These are phyloP conservation scores for Botryosphaeria dothidea DNA, from an alignment of 2,329 filamentous ascomycete genomes.

Conservation along the genomic window DNA sequence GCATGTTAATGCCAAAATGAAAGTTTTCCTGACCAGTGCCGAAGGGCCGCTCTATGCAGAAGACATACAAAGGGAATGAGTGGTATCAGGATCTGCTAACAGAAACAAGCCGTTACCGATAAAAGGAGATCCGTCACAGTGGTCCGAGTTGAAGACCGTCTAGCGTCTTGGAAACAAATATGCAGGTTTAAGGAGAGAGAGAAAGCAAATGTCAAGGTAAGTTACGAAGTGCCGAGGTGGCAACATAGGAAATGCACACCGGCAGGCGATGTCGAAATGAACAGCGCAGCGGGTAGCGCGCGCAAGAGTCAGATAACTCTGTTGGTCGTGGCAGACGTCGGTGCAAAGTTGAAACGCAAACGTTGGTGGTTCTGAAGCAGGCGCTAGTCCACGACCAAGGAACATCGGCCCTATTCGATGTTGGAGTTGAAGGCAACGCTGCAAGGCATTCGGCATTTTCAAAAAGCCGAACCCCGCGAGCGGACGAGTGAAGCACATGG, in stretches of 20 bases:
- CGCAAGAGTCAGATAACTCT: neutral
- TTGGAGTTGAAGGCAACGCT: neutral
- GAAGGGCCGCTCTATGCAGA: neutral
- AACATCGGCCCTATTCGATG: constrained; percentile 9
- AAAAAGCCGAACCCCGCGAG: neutral
- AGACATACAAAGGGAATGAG: neutral
- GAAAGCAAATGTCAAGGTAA: neutral
- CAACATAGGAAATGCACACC: neutral
- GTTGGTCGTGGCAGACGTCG: neutral
- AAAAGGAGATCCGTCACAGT: constrained; percentile 4
- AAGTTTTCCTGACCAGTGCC: neutral
- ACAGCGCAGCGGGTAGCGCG: neutral
- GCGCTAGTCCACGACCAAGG: neutral
- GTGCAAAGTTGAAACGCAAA: neutral
- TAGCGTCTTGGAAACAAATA: neutral
- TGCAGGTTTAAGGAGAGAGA: neutral
- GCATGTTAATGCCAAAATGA: neutral
- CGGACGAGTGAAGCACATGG: neutral
- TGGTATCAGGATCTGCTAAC: neutral
- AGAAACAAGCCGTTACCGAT: neutral
- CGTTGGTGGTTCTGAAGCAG: neutral
- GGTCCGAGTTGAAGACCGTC: neutral
- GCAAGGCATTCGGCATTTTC: neutral
- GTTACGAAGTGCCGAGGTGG: neutral
- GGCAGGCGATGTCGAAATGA: neutral